phyloP scores from a whole-genome alignment of 441 rosid species.

The Gossypium aridum region DNA sequence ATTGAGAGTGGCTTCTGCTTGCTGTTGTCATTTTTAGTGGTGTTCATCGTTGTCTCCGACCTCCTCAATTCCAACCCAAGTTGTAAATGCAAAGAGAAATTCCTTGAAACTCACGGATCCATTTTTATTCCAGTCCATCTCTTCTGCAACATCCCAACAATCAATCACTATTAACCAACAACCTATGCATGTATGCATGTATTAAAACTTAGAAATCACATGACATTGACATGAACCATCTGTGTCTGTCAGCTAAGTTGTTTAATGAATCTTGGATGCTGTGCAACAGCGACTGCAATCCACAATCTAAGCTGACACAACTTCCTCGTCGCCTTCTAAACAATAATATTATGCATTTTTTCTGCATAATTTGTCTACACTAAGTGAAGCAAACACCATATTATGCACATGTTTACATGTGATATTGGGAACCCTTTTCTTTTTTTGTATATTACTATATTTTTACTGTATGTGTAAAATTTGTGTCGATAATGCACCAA shows the following conservation, averaged over 20 bases:
- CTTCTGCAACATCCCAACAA: slow-evolving; percentile 46
- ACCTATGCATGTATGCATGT: background rate
- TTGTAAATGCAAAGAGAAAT: slow-evolving; percentile 79
- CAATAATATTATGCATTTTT: background rate
- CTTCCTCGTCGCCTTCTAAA: background rate
- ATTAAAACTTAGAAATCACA: background rate
- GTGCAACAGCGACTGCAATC: background rate
- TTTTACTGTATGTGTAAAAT: no score
- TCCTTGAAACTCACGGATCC: slow-evolving; percentile 90
- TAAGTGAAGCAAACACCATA: background rate
- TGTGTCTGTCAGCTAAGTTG: background rate
- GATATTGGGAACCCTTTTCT: background rate
- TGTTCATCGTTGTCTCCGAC: slow-evolving; percentile 53
- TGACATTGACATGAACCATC: background rate
- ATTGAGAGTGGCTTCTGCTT: slow-evolving; percentile 3
- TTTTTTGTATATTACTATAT: no score
- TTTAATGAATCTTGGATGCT: background rate
- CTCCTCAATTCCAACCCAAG: slow-evolving; percentile 78
- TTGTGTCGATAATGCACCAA: no score
- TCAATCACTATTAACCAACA: background rate
- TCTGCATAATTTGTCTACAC: background rate
- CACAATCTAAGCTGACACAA: background rate
- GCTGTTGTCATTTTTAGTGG: background rate
- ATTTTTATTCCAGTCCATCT: slow-evolving; percentile 95
- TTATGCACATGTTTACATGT: background rate